A percentile compares a stretch with the other conserved stretches of the same genome.
These are phyloP conservation scores for Stellera chamaejasme DNA, from an alignment of 345 rosid species.

Conservation along the genomic window DNA sequence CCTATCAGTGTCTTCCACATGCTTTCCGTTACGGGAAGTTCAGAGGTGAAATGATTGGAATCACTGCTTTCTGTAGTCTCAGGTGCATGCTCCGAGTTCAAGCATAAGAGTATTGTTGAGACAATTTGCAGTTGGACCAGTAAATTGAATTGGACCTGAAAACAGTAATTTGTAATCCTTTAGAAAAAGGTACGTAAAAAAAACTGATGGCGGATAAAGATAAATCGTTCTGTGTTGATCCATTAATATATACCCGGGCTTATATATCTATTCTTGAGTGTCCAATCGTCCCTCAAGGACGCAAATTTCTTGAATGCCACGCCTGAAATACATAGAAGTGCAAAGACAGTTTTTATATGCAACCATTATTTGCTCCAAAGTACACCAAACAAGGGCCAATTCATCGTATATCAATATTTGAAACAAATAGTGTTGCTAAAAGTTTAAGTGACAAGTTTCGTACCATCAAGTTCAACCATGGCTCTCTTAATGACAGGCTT, in stretches of 20 bases:
- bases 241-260: slow-evolving; percentile 65
- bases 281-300: slow-evolving; percentile 78
- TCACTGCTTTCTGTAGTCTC: slow-evolving; percentile 11
- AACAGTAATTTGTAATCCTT: no score
- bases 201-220: not conserved
- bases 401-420: not conserved
- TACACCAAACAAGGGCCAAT: no score
- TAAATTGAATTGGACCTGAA: slow-evolving; percentile 85
- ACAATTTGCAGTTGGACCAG: slow-evolving; percentile 58
- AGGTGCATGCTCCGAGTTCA: slow-evolving; percentile 57
- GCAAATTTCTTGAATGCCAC: slow-evolving; percentile 83
- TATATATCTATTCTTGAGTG: slow-evolving; percentile 60
- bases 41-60: no score
- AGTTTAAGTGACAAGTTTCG: not conserved
- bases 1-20: no score
- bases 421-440: not conserved
- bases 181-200: not conserved
- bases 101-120: slow-evolving; percentile 59
- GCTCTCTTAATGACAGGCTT: slow-evolving; percentile 99
- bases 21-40: no score
- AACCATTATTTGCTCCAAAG: no score
- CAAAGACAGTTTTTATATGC: not conserved
- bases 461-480: slow-evolving; percentile 97
- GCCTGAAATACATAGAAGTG: slow-evolving; percentile 33
- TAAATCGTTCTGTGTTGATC: no score